A percentile compares a stretch with the other conserved stretches of the same genome.
Evolutionary conservation across 257 asterid genomes (phyloP).

Genomic region (Solanum acaule): DNA sequence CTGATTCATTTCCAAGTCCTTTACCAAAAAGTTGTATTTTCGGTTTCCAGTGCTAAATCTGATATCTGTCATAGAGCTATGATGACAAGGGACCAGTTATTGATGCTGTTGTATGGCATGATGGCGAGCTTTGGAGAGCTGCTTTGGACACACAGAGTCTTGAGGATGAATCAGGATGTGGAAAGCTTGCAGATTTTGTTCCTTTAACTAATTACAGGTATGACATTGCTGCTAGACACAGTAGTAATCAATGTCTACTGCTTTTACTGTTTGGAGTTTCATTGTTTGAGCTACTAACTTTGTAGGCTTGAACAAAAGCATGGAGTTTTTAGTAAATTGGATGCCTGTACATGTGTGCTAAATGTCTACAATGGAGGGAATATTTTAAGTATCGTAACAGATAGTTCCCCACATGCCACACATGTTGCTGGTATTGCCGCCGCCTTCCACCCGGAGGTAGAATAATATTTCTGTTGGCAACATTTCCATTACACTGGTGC

Average conservation of each 20-base stretch:
- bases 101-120: slow-evolving; percentile 99
- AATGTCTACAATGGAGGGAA: slow-evolving; percentile 75
- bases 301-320: slow-evolving; percentile 83
- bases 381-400: slow-evolving; percentile 88
- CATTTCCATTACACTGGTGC: neutral
- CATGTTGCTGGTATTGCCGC: slow-evolving; percentile 98
- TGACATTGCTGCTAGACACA: neutral
- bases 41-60: slow-evolving; percentile 9
- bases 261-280: neutral
- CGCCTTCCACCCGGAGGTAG: slow-evolving; percentile 81
- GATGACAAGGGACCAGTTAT: slow-evolving; percentile 92
- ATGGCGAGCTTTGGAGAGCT: slow-evolving; percentile 94
- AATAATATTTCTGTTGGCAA: neutral
- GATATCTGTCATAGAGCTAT: slow-evolving; percentile 43
- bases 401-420: slow-evolving; percentile 93
- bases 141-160: slow-evolving; percentile 93
- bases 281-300: neutral
- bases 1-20: slow-evolving; percentile 2
- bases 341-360: slow-evolving; percentile 77
- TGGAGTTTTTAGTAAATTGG: slow-evolving; percentile 85
- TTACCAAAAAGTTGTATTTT: neutral
- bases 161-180: slow-evolving; percentile 71
- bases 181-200: slow-evolving; percentile 71
- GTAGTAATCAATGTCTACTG: neutral
- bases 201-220: slow-evolving; percentile 97